A percentile compares a stretch with the other conserved stretches of the same genome.
These are phyloP conservation scores for Aspergillus olivimuriae DNA, from an alignment of 495 filamentous ascomycete genomes.

Conservation along the genomic window DNA sequence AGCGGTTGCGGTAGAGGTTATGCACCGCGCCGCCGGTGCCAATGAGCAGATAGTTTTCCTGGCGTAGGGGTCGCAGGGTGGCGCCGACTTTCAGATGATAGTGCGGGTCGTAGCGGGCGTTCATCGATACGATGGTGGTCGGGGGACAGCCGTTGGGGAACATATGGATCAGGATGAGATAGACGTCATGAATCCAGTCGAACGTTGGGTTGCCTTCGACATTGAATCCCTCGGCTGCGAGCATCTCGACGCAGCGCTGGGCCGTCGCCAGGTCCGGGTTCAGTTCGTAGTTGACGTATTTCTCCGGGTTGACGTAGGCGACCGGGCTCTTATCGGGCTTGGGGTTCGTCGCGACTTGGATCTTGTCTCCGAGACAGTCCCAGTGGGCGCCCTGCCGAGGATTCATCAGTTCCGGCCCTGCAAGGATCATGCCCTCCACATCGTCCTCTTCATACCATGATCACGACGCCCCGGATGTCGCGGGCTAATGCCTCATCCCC, in stretches of 20 bases:
- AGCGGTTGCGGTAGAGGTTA: slow-evolving; percentile 58
- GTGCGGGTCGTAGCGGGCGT: slow-evolving; percentile 55
- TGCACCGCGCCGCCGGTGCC: slow-evolving; percentile 59
- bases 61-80: slow-evolving; percentile 43
- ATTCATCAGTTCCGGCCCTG: background rate
- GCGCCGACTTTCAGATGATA: slow-evolving; percentile 51
- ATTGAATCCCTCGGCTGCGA: slow-evolving; percentile 44
- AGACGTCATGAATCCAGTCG: slow-evolving; percentile 62
- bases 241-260: slow-evolving; percentile 36
- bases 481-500: slow-evolving; percentile 51
- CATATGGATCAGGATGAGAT: slow-evolving; percentile 58
- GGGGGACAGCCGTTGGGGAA: slow-evolving; percentile 52
- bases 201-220: slow-evolving; percentile 41
- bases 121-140: slow-evolving; percentile 51
- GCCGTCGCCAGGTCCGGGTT: slow-evolving; percentile 46
- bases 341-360: slow-evolving; percentile 52
- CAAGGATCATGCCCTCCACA: background rate
- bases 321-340: slow-evolving; percentile 49
- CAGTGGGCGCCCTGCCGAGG: slow-evolving; percentile 51
- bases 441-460: slow-evolving; percentile 43
- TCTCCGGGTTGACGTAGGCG: slow-evolving; percentile 51
- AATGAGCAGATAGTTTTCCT: slow-evolving; percentile 47
- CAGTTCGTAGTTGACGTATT: slow-evolving; percentile 51
- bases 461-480: slow-evolving; percentile 51
- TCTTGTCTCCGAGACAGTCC: slow-evolving; percentile 40